These are phyloP conservation scores for Lactarius quietus DNA, from an alignment of 768 basidiomycete species.

Conservation along the genomic window DNA sequence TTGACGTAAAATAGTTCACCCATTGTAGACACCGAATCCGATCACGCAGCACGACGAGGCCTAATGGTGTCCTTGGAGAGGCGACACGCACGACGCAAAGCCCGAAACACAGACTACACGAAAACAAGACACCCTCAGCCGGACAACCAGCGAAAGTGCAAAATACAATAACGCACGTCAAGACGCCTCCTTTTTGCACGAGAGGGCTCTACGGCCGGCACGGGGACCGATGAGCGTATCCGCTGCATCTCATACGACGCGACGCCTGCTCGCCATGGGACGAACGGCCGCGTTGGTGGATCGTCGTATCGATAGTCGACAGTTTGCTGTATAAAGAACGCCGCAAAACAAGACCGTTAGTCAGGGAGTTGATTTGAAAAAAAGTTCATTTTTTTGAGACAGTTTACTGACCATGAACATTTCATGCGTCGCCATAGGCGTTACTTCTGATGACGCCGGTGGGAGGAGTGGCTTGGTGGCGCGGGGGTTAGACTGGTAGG, in stretches of 20 bases:
- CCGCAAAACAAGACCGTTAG: neutral
- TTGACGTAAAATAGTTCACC: too few relatives aligned
- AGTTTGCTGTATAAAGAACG: constrained; percentile 1
- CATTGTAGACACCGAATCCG: neutral
- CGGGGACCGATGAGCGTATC: neutral
- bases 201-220: neutral
- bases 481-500: neutral
- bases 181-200: constrained; percentile 11
- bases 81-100: constrained; percentile 9
- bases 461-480: neutral
- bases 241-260: neutral
- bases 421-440: neutral
- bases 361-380: neutral
- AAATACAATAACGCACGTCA: neutral
- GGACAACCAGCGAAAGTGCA: neutral
- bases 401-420: constrained; percentile 10
- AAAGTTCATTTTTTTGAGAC: neutral
- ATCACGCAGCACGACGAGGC: neutral
- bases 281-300: constrained; percentile 1
- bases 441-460: neutral
- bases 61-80: neutral
- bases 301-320: constrained; percentile 19
- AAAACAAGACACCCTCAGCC: neutral
- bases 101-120: constrained; percentile 5
- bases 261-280: constrained; percentile 1